These are phyloP conservation scores for Fagus crenata DNA, from an alignment of 306 rosid species.

Conservation along the genomic window DNA sequence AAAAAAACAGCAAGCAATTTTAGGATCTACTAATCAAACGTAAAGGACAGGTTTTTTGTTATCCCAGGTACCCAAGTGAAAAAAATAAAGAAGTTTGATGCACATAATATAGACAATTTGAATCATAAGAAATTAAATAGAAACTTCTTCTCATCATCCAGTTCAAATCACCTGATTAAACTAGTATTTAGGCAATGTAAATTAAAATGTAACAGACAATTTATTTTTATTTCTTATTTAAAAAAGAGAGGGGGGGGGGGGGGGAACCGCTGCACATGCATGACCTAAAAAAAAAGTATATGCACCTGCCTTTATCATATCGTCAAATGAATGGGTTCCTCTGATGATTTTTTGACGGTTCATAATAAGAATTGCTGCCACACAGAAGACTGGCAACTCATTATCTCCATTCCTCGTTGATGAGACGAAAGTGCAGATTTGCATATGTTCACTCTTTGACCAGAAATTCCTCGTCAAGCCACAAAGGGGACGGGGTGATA, in stretches of 20 bases:
- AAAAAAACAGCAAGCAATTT: background rate
- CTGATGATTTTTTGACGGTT: constrained; percentile 80
- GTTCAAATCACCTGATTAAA: constrained; percentile 25
- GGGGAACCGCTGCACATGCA: background rate
- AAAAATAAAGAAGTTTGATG: background rate
- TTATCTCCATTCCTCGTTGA: constrained; percentile 60
- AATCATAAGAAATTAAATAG: background rate
- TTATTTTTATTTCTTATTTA: too few relatives aligned
- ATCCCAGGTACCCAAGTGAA: background rate
- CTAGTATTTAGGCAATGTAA: constrained; percentile 25
- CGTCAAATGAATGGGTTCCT: constrained; percentile 82
- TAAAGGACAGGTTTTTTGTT: background rate
- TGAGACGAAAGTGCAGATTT: constrained; percentile 49
- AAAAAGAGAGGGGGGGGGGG: background rate
- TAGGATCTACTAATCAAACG: background rate
- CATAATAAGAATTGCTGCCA: constrained; percentile 77
- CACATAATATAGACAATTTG: background rate
- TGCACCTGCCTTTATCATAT: constrained; percentile 84
- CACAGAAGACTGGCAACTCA: constrained; percentile 80
- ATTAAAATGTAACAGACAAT: constrained; percentile 12
- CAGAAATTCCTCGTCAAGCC: constrained; percentile 77
- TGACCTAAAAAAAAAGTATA: background rate
- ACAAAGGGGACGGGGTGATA: constrained; percentile 60
- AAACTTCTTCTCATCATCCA: background rate
- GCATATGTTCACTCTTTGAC: constrained; percentile 53